phyloP scores from a whole-genome alignment of 371 early-diverging fungal genomes.

The Mortierella sp. region DNA sequence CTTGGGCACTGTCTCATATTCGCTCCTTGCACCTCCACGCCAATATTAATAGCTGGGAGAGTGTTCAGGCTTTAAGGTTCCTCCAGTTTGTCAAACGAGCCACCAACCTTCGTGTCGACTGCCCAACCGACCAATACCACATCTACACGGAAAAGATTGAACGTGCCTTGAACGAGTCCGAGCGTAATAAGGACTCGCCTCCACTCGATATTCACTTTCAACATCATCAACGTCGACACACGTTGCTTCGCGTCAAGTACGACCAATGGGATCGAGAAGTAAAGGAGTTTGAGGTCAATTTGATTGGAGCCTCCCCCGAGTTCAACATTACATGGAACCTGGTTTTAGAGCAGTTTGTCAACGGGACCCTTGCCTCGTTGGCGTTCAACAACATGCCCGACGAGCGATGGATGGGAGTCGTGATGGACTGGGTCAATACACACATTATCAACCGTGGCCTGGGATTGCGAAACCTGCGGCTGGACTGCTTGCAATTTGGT shows the following conservation, averaged over 20 bases:
- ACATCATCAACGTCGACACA: background rate
- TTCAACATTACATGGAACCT: background rate
- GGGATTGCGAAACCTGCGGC: background rate
- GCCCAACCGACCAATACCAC: background rate
- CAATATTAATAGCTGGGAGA: background rate
- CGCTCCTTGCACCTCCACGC: background rate
- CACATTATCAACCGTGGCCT: background rate
- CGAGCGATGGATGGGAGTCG: background rate
- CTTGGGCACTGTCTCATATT: background rate
- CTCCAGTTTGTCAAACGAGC: background rate
- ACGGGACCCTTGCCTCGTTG: background rate
- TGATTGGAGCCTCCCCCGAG: background rate
- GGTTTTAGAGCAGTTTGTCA: background rate
- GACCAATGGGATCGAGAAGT: background rate
- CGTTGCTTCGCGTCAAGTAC: background rate
- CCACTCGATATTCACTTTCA: background rate
- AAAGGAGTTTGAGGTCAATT: background rate
- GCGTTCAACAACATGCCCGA: background rate
- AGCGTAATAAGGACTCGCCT: background rate
- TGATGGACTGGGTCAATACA: background rate
- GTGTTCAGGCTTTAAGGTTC: background rate
- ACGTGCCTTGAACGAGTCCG: background rate
- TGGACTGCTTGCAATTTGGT: constrained; percentile 1
- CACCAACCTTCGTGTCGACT: background rate
- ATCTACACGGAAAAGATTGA: background rate